phyloP scores from a whole-genome alignment of 192 early-diverging fungal species.

The Entomortierella lignicola region DNA sequence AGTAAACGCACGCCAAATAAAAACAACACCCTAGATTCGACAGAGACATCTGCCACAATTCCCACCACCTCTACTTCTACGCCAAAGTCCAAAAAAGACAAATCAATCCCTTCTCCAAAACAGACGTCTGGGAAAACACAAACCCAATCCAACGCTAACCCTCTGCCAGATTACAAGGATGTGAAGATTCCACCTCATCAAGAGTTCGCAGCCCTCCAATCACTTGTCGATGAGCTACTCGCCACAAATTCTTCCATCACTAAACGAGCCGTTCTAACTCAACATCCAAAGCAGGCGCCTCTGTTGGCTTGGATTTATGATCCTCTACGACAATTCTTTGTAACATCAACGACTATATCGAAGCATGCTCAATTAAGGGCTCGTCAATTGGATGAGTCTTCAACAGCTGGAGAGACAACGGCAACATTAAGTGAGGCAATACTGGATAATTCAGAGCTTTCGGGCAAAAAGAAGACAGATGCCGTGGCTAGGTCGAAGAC shows the following conservation, averaged over 20 bases:
- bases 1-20: background rate
- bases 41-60: background rate
- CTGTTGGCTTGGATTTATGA: slow-evolving; percentile 49
- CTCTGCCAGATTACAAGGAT: slow-evolving; percentile 17
- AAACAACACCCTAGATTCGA: background rate
- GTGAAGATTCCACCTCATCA: slow-evolving; percentile 2
- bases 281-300: slow-evolving; percentile 20
- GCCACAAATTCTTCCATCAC: slow-evolving; percentile 10
- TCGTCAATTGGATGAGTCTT: slow-evolving; percentile 5
- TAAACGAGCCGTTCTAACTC: slow-evolving; percentile 22
- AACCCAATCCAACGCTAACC: background rate
- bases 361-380: slow-evolving; percentile 31
- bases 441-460: background rate
- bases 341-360: background rate
- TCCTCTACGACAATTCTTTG: slow-evolving; percentile 26
- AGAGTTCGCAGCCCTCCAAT: slow-evolving; percentile 25
- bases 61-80: background rate
- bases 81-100: too few species aligned
- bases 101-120: background rate
- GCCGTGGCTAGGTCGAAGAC: background rate
- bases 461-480: background rate
- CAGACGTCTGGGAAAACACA: background rate
- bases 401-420: background rate
- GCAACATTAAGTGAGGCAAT: background rate
- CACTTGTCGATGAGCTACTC: slow-evolving; percentile 23